Base-by-base conservation (phyloP, 495 filamentous ascomycete species). In the Aeminium ludgeri region DNA sequence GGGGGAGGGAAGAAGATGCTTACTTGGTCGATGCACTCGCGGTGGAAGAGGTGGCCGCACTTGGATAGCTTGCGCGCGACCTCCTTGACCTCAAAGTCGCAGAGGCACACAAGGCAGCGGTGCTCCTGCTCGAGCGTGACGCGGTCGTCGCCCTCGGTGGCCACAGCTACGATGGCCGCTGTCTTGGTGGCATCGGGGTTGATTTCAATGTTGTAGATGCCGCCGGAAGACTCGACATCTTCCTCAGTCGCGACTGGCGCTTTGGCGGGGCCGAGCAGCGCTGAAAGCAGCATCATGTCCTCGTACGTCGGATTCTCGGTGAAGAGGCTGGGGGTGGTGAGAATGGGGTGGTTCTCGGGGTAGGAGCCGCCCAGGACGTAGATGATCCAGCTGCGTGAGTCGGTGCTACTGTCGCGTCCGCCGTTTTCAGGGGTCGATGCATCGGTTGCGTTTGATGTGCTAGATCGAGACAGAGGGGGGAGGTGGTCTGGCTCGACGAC, bases 301-400 rank as follows among this genome's bases (percentile, higher is more conserved):
- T 84, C 79, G 47, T 84, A 82, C 1, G 79, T 80, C 15, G 79
- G 79, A 41, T 77, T 77, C 60, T 84, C 79, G 18, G 78, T 82
- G 56, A 82, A 84, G 10, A 84, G 59, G 46, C 76, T 80, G 15
- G 79, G 79, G 4, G 79, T 80, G 13, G 78, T 78, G 50, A 83
- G 68, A 13, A 80, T 79, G 34, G 78, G 78, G 46, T 83, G 80
- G 52, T 81, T 77, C 51, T 82, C 76, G 3, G 80, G 78, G 20
- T 82, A 68, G 43, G 76, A 80, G 19, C 80, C 79, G 34, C 79
- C 79, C 36, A 84, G 74, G 10, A 84, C 78, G 54, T 84, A 84
- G 16, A 84, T 82, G 49, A 84, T 67, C 79, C 78, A 84, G 55
- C 74, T 82, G 53, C 79, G 64, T 25, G 39, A 44, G 20, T 53